A percentile compares a stretch with the other conserved stretches of the same genome.
Conservation (phyloP, 495 filamentous ascomycete genomes). For the Penicillium goetzii region DNA sequence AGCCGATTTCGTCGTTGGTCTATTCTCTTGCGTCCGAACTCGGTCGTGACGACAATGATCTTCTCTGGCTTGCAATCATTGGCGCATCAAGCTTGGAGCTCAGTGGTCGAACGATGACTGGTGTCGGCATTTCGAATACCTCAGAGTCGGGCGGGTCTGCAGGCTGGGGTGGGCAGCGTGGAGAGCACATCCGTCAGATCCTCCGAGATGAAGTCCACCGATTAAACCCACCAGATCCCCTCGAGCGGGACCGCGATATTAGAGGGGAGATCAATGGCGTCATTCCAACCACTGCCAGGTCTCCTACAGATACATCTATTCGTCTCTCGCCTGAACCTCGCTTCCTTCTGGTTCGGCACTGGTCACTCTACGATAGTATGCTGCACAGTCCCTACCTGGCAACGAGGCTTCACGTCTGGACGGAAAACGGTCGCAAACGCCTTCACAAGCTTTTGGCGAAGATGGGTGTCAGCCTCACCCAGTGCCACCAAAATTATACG, state of each 20-base stretch:
- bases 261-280: conserved; percentile 67
- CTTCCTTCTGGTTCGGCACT: conserved; percentile 92
- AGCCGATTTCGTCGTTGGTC: conserved; percentile 89
- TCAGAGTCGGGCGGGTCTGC: conserved; percentile 60
- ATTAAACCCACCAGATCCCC: conserved; percentile 80
- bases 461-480: conserved; percentile 92
- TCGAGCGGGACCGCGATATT: conserved; percentile 57
- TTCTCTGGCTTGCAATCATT: conserved; percentile 92
- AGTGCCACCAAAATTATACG: conserved; percentile 93
- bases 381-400: conserved; percentile 96
- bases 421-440: conserved; percentile 81
- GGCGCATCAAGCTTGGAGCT: conserved; percentile 90
- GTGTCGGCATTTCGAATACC: conserved; percentile 71
- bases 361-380: conserved; percentile 98
- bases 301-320: conserved; percentile 89
- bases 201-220: conserved; percentile 93
- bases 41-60: conserved; percentile 93
- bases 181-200: conserved; percentile 80
- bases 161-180: conserved; percentile 82
- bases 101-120: conserved; percentile 81
- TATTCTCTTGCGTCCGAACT: conserved; percentile 95
- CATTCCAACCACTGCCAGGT: conserved; percentile 85
- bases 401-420: conserved; percentile 91
- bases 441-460: conserved; percentile 96
- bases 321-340: conserved; percentile 91